Evolutionary conservation across 108 stramenopile species (phyloP).

Genomic region (Fragilaria crotonensis): DNA sequence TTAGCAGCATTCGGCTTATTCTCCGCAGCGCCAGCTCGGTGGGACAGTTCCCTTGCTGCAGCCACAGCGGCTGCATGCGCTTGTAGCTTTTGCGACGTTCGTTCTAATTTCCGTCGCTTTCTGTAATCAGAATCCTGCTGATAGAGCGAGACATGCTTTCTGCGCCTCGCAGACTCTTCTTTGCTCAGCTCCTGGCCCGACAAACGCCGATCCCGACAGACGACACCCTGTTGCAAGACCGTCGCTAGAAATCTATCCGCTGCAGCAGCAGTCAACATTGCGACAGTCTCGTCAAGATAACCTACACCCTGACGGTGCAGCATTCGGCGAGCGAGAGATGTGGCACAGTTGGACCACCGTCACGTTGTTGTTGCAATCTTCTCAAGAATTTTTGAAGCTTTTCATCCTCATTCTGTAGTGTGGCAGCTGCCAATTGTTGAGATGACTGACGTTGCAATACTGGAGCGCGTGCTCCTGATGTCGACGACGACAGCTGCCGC

Average conservation of each 20-base stretch:
- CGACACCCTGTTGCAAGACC: conserved; percentile 65
- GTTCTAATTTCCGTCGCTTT: conserved; percentile 30
- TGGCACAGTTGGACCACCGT: conserved; percentile 62
- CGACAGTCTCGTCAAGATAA: conserved; percentile 66
- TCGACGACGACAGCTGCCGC: conserved; percentile 1
- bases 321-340: conserved; percentile 62
- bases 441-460: conserved; percentile 12
- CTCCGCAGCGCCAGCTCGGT: conserved; percentile 7
- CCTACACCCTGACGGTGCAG: conserved; percentile 74
- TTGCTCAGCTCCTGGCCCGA: conserved; percentile 53
- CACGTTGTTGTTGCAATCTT: conserved; percentile 23
- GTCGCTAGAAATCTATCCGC: conserved; percentile 82
- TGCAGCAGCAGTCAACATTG: conserved; percentile 52
- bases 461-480: neutral
- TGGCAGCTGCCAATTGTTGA: conserved; percentile 23
- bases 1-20: neutral
- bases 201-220: conserved; percentile 74
- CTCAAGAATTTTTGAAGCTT: conserved; percentile 26
- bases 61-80: conserved; percentile 21
- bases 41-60: conserved; percentile 26
- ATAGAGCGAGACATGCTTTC: conserved; percentile 47
- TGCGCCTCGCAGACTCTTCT: conserved; percentile 31
- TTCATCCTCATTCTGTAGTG: conserved; percentile 29
- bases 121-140: conserved; percentile 32
- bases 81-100: conserved; percentile 19